Conservation (phyloP, 2,329 filamentous ascomycete species). For the Aspergillus hiratsukae region DNA sequence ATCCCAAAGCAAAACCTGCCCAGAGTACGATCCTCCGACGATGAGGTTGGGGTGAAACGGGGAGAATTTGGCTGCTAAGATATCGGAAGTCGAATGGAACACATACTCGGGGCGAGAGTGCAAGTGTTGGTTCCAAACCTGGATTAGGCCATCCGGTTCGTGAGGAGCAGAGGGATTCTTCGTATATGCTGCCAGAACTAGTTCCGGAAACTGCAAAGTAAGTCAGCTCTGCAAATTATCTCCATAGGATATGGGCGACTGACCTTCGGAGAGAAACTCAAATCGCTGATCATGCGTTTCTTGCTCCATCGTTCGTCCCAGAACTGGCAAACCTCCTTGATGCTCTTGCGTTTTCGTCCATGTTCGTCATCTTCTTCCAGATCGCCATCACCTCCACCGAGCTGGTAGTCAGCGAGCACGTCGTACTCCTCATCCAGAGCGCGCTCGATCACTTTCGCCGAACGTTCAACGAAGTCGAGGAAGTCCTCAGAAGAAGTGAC, state of each 20-base stretch:
- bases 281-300: slow-evolving; percentile 92
- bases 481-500: slow-evolving; percentile 92
- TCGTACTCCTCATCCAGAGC: slow-evolving; percentile 95
- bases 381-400: slow-evolving; percentile 65
- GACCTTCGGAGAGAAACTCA: slow-evolving; percentile 90
- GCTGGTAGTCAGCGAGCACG: slow-evolving; percentile 87
- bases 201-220: slow-evolving; percentile 67
- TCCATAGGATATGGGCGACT: slow-evolving; percentile 4
- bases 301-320: slow-evolving; percentile 95
- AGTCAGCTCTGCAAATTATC: neutral
- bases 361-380: slow-evolving; percentile 73
- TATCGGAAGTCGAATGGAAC: slow-evolving; percentile 93
- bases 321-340: slow-evolving; percentile 84
- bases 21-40: slow-evolving; percentile 91
- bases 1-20: slow-evolving; percentile 95
- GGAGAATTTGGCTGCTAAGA: slow-evolving; percentile 95
- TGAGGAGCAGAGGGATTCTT: slow-evolving; percentile 95
- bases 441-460: slow-evolving; percentile 94
- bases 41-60: slow-evolving; percentile 96
- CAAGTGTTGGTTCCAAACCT: slow-evolving; percentile 95
- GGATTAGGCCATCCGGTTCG: slow-evolving; percentile 86
- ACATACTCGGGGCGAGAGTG: slow-evolving; percentile 93
- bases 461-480: slow-evolving; percentile 88
- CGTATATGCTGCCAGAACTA: slow-evolving; percentile 90
- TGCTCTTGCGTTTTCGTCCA: slow-evolving; percentile 41